Percentiles rank a stretch among this genome's conserved stretches.
These are phyloP conservation scores for Capsicum rhomboideum DNA, from an alignment of 257 asterid genomes.

Conservation along the genomic window DNA sequence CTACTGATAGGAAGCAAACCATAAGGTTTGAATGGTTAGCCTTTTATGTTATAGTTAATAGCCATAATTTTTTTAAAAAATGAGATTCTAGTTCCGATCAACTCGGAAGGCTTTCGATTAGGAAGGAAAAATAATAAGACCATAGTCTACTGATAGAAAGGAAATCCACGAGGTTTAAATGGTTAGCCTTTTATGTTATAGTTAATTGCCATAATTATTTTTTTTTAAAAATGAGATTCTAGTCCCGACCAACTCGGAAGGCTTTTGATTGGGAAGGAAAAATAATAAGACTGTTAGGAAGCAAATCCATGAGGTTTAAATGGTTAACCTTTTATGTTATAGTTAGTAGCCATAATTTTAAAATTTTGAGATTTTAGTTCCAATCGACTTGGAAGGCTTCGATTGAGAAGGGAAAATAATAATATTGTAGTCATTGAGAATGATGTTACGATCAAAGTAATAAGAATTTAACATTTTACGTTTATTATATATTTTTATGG, in stretches of 20 bases:
- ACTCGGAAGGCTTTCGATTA: neutral
- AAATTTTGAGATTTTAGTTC: neutral
- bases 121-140: neutral
- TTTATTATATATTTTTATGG: neutral
- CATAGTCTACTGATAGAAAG: neutral
- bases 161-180: neutral
- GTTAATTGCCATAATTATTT: neutral
- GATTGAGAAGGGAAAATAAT: neutral
- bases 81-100: too few species aligned
- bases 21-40: too few species aligned
- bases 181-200: neutral
- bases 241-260: neutral
- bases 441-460: neutral
- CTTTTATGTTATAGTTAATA: too few species aligned
- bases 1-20: too few species aligned
- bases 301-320: neutral
- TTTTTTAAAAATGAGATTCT: neutral
- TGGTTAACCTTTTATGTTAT: neutral
- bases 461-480: neutral
- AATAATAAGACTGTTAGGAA: neutral
- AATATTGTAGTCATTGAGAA: neutral
- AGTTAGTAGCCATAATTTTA: neutral
- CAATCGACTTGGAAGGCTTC: neutral
- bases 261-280: neutral
- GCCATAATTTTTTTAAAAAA: too few species aligned